phyloP scores from a whole-genome alignment of 441 rosid genomes.

The Manihot esculenta region DNA sequence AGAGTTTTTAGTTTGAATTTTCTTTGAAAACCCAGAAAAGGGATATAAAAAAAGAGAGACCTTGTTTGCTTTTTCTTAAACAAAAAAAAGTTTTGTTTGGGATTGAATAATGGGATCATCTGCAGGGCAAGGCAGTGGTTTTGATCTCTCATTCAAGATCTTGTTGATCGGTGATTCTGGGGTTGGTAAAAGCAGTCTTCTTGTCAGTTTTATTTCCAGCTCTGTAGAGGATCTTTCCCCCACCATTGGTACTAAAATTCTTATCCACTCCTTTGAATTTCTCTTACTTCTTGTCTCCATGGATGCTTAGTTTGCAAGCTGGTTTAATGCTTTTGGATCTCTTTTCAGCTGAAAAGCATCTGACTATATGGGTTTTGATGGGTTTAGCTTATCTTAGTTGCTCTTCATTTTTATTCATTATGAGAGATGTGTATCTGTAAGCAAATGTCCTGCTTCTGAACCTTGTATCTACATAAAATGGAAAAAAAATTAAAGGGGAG shows the following conservation, averaged over 20 bases:
- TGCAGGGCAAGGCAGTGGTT: slow-evolving; percentile 44
- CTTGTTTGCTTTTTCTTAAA: not conserved
- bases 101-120: slow-evolving; percentile 49
- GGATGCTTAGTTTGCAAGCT: slow-evolving; percentile 8
- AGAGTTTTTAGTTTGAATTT: slow-evolving; percentile 12
- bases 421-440: not conserved
- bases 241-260: slow-evolving; percentile 48
- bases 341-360: slow-evolving; percentile 8
- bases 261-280: not conserved
- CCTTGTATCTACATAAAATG: not conserved
- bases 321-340: slow-evolving; percentile 25
- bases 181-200: slow-evolving; percentile 71
- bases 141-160: slow-evolving; percentile 65
- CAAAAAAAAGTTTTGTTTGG: slow-evolving; percentile 1
- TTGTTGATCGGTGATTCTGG: slow-evolving; percentile 65
- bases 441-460: not conserved
- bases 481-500: not conserved
- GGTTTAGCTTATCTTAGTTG: not conserved
- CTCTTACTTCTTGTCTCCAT: not conserved
- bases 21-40: not conserved
- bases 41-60: not conserved
- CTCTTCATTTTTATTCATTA: not conserved
- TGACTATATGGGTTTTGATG: not conserved
- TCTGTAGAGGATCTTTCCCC: slow-evolving; percentile 49
- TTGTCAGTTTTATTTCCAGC: slow-evolving; percentile 57